Base-by-base conservation (phyloP, 1,284 basidiomycete genomes). In the Blastosporella zonata region DNA sequence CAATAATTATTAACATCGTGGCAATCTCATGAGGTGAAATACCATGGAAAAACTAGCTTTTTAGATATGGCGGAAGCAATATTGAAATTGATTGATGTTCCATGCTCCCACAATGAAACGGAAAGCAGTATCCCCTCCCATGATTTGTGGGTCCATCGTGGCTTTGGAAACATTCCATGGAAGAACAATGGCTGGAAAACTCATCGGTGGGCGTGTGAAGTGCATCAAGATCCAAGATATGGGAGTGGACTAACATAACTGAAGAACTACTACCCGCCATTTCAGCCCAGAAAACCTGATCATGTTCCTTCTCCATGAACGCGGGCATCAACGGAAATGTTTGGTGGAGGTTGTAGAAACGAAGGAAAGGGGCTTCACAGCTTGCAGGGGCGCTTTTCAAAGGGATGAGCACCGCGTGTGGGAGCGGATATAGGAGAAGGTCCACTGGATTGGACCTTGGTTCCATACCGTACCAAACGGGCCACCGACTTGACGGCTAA, bases 1-100 rank as follows among this genome's bases (percentile, higher is more conserved):
- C 8, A n/a, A 13, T n/a, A 4, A n/a, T 33, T 3, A 33, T 33
- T 33, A 15, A 33, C 13, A 4, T n/a, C 13, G 31, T 13, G 6
- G 3, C 13, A 4, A 15, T 12, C 4, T 33, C 31, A 33, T 7
- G 31, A 33, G 13, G 31, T 28, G 12, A 49, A 33, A 18, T 48
- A 73, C 72, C 72, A 49, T 67, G 73, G 7, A 67, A 50, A 46
- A 64, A 71, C 6, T 72, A 45, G 10, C 73, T 10, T 49, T 40
- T 43, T 72, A 71, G 9, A 53, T 36, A 1, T 51, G 49, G 18
- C 64, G 63, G 1, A 56, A 33, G 10, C 55, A 3, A 34, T 46
- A 58, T 46, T 67, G 63, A 1, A 66, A 46, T 43, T 67, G 60
- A 10, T 37, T 20, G 2, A 50, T 23, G 22, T 22, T 54, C 20